Evolutionary conservation across 805 yeast genomes (phyloP).

Genomic region (Saccharomycopsis sp.): DNA sequence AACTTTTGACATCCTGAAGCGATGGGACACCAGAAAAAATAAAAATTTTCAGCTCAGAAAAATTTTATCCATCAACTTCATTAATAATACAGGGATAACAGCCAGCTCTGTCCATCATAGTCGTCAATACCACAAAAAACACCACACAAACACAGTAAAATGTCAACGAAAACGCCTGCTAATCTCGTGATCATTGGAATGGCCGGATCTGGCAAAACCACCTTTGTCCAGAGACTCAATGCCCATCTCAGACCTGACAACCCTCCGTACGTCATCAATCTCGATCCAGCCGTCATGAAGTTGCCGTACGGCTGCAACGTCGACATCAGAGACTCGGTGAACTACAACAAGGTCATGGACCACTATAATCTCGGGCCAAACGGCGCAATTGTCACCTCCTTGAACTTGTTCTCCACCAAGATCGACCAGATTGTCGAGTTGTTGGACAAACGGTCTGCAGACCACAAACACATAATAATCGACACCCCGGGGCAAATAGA

Average conservation of each 20-base stretch:
- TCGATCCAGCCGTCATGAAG: constrained; percentile 93
- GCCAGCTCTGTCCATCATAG: not conserved
- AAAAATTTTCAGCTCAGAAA: not conserved
- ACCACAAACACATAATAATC: constrained; percentile 63
- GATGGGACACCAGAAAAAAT: not conserved
- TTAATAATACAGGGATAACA: too few relatives aligned
- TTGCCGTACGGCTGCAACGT: constrained; percentile 94
- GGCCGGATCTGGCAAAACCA: constrained; percentile 87
- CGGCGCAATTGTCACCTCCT: constrained; percentile 95
- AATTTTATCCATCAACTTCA: not conserved
- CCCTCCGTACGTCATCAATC: constrained; percentile 86
- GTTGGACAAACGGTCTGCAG: constrained; percentile 64
- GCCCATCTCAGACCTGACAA: constrained; percentile 72
- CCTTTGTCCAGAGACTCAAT: constrained; percentile 92
- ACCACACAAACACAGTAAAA: too few relatives aligned
- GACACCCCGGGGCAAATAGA: constrained; percentile 99
- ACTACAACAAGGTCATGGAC: constrained; percentile 94
- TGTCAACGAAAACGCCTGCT: constrained; percentile 31
- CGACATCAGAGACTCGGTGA: constrained; percentile 93
- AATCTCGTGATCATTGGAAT: constrained; percentile 36
- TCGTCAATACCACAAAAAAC: too few relatives aligned
- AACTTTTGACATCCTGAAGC: not conserved
- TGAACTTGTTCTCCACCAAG: constrained; percentile 88
- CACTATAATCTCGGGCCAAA: constrained; percentile 94
- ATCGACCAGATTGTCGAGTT: constrained; percentile 89